These are phyloP conservation scores for Pythium chondricola DNA, from an alignment of 352 stramenopile genomes.

Conservation along the genomic window DNA sequence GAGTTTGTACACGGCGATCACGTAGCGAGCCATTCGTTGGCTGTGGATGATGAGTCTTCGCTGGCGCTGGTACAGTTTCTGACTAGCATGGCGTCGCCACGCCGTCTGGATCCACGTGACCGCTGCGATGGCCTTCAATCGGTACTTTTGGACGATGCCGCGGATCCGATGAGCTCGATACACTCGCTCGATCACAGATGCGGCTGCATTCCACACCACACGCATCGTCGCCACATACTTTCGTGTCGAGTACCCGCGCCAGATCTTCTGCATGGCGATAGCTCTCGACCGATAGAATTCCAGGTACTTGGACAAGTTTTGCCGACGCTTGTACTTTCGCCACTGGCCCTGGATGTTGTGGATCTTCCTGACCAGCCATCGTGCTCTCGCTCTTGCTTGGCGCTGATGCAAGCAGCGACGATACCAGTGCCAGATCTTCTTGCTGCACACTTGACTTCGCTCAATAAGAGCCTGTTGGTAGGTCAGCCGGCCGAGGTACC, in stretches of 20 bases:
- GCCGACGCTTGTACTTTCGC: slow-evolving; percentile 30
- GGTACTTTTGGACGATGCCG: slow-evolving; percentile 23
- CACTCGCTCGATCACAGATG: slow-evolving; percentile 33
- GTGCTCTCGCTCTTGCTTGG: slow-evolving; percentile 25
- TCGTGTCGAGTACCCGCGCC: slow-evolving; percentile 35
- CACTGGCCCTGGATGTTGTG: slow-evolving; percentile 54
- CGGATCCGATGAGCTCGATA: slow-evolving; percentile 32
- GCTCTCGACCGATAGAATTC: slow-evolving; percentile 25
- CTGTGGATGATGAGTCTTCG: slow-evolving; percentile 27
- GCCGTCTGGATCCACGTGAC: slow-evolving; percentile 34
- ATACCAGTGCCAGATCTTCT: slow-evolving; percentile 48
- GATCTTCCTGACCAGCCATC: slow-evolving; percentile 47
- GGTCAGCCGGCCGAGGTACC: slow-evolving; percentile 19
- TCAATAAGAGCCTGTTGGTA: slow-evolving; percentile 20
- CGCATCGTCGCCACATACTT: slow-evolving; percentile 21
- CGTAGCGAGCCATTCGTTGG: slow-evolving; percentile 41
- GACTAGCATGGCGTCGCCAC: slow-evolving; percentile 26
- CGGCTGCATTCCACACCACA: slow-evolving; percentile 24
- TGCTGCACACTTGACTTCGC: slow-evolving; percentile 8
- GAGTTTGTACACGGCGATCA: slow-evolving; percentile 19
- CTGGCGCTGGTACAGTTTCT: slow-evolving; percentile 20
- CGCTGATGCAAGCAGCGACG: slow-evolving; percentile 30
- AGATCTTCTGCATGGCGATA: slow-evolving; percentile 40
- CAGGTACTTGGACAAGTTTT: slow-evolving; percentile 32
- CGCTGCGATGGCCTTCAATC: slow-evolving; percentile 13